These are phyloP conservation scores for Papiliotrema laurentii DNA, from an alignment of 1,284 basidiomycete genomes.

Conservation along the genomic window DNA sequence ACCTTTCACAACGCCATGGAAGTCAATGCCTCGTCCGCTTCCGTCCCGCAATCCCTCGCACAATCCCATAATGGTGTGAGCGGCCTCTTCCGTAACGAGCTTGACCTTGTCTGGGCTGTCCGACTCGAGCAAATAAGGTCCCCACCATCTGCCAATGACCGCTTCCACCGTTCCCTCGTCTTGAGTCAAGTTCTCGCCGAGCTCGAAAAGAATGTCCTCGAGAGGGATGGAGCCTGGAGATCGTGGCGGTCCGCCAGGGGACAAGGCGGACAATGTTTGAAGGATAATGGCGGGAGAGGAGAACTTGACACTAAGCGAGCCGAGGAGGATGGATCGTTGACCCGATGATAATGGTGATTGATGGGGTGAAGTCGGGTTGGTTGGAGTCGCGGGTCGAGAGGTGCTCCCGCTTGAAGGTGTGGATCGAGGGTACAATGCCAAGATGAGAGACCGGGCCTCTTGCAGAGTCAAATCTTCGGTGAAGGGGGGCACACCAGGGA, in stretches of 20 bases:
- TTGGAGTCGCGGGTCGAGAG: slow-evolving; percentile 39
- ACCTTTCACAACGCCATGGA: slow-evolving; percentile 55
- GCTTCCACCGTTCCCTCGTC: slow-evolving; percentile 45
- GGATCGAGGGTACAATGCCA: slow-evolving; percentile 41
- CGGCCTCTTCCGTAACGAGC: slow-evolving; percentile 35
- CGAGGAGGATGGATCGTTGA: slow-evolving; percentile 39
- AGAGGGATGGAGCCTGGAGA: slow-evolving; percentile 36
- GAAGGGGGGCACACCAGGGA: slow-evolving; percentile 28
- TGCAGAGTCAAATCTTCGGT: slow-evolving; percentile 41
- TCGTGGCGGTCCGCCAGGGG: slow-evolving; percentile 41
- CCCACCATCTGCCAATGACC: slow-evolving; percentile 46
- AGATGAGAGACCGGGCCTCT: slow-evolving; percentile 42
- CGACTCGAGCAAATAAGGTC: slow-evolving; percentile 29
- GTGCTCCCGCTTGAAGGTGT: slow-evolving; percentile 13
- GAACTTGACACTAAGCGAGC: slow-evolving; percentile 44
- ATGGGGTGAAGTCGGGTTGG: slow-evolving; percentile 43
- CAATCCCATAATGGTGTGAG: slow-evolving; percentile 34
- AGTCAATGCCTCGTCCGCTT: slow-evolving; percentile 40
- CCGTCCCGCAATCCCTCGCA: slow-evolving; percentile 40
- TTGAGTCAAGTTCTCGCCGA: slow-evolving; percentile 45
- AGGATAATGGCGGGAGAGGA: slow-evolving; percentile 44
- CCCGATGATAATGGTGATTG: slow-evolving; percentile 35
- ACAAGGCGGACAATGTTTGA: slow-evolving; percentile 42
- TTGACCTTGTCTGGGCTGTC: slow-evolving; percentile 18
- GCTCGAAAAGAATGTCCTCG: slow-evolving; percentile 47